A percentile compares a stretch with the other conserved stretches of the same genome.
Conservation (phyloP, 2,329 filamentous ascomycete species). For the Blastomyces parvus region DNA sequence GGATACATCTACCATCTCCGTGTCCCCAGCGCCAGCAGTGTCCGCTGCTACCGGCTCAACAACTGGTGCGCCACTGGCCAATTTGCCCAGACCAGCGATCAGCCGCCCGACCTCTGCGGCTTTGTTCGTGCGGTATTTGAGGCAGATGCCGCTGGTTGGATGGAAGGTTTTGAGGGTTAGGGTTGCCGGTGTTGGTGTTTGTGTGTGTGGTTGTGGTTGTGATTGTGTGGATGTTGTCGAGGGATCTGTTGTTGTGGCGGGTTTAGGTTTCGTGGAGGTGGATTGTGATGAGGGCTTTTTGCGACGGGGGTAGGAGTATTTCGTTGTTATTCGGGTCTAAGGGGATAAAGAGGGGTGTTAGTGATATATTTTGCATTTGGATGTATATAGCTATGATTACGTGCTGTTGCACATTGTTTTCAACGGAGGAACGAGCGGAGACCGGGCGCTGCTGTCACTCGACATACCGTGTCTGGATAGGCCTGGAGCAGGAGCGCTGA, state of each 20-base stretch:
- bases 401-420: not conserved
- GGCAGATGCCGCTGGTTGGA: constrained; percentile 64
- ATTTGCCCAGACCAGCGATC: constrained; percentile 62
- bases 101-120: constrained; percentile 80
- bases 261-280: constrained; percentile 20
- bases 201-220: constrained; percentile 21
- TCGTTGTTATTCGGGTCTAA: constrained; percentile 83
- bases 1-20: constrained; percentile 22
- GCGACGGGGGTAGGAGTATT: constrained; percentile 60
- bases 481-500: constrained; percentile 78
- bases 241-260: constrained; percentile 17
- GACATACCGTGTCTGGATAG: constrained; percentile 67
- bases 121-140: constrained; percentile 89
- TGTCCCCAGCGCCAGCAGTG: constrained; percentile 32
- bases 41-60: constrained; percentile 25
- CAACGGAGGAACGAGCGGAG: constrained; percentile 4
- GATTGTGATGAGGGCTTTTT: constrained; percentile 19
- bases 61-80: constrained; percentile 57
- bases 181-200: constrained; percentile 50
- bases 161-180: constrained; percentile 87
- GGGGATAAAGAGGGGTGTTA: not conserved
- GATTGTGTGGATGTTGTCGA: constrained; percentile 6
- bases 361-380: not conserved
- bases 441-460: not conserved
- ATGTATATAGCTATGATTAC: not conserved